Evolutionary conservation across 192 early-diverging fungal genomes (phyloP).

Genomic region (Pilobolus umbonatus): DNA sequence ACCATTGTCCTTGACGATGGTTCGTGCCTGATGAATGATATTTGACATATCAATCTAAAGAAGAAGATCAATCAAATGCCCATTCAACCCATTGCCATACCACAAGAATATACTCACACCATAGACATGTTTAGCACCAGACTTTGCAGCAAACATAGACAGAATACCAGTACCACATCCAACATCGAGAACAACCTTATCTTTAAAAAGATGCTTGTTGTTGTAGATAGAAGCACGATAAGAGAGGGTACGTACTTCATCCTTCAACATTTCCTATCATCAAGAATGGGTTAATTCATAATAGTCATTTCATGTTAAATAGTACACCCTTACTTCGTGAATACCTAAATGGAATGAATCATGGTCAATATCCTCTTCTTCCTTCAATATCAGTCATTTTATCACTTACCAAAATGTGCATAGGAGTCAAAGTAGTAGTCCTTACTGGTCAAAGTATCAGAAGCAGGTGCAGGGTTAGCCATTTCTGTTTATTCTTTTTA

Average conservation of each 20-base stretch:
- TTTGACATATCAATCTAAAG: constrained; percentile 84
- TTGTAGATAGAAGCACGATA: constrained; percentile 94
- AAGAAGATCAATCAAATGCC: background rate
- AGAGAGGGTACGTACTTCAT: constrained; percentile 88
- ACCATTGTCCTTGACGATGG: constrained; percentile 93
- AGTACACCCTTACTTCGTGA: constrained; percentile 17
- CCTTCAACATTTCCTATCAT: constrained; percentile 89
- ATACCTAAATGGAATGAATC: constrained; percentile 6
- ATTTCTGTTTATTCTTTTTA: too few relatives aligned
- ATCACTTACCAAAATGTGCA: constrained; percentile 78
- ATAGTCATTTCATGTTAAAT: background rate
- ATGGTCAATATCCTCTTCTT: background rate
- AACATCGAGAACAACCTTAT: constrained; percentile 98
- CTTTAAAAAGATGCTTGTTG: constrained; percentile 94
- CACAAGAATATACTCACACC: constrained; percentile 51
- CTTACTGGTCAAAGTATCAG: constrained; percentile 28
- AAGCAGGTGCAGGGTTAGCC: background rate
- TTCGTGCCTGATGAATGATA: constrained; percentile 93
- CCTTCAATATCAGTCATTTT: background rate
- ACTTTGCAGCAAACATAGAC: constrained; percentile 99
- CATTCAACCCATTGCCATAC: background rate
- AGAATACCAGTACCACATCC: constrained; percentile 99
- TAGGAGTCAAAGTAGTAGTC: constrained; percentile 99
- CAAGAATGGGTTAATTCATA: background rate
- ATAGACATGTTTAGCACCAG: constrained; percentile 92